These are phyloP conservation scores for Fraxinus baroniana DNA, from an alignment of 305 asterid species.

Conservation along the genomic window DNA sequence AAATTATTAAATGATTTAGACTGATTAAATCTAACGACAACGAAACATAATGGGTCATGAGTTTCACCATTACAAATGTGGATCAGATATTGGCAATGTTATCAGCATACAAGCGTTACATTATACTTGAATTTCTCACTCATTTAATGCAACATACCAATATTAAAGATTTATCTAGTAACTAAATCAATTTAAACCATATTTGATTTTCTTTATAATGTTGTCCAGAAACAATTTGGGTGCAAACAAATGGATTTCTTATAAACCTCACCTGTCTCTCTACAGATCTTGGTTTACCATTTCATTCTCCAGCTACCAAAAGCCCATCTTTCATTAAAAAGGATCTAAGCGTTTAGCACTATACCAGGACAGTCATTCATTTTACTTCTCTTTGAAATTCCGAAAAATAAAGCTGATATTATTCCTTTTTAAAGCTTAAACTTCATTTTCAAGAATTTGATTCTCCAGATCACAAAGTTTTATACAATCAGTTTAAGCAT, in stretches of 20 bases:
- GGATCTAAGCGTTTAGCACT: slow-evolving; percentile 4
- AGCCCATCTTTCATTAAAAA: slow-evolving; percentile 11
- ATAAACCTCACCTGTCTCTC: neutral
- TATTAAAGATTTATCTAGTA: neutral
- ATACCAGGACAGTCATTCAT: slow-evolving; percentile 19
- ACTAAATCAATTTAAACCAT: neutral
- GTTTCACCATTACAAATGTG: neutral
- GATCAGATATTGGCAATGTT: neutral
- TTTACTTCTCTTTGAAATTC: neutral
- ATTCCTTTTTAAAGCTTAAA: slow-evolving; percentile 15
- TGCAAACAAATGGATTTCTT: neutral
- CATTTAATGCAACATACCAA: neutral
- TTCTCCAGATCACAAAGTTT: neutral
- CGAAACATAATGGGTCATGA: neutral
- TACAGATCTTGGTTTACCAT: neutral
- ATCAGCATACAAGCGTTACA: neutral
- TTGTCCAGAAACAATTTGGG: neutral
- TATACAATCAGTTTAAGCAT: neutral
- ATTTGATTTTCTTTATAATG: neutral
- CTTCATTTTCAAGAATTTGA: neutral
- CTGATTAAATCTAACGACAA: neutral
- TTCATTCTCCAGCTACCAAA: slow-evolving; percentile 8
- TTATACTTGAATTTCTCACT: neutral
- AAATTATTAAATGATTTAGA: neutral
- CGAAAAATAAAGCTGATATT: slow-evolving; percentile 1